Evolutionary conservation across 176 grass and related monocot genomes (phyloP).

Genomic region (Themeda triandra): DNA sequence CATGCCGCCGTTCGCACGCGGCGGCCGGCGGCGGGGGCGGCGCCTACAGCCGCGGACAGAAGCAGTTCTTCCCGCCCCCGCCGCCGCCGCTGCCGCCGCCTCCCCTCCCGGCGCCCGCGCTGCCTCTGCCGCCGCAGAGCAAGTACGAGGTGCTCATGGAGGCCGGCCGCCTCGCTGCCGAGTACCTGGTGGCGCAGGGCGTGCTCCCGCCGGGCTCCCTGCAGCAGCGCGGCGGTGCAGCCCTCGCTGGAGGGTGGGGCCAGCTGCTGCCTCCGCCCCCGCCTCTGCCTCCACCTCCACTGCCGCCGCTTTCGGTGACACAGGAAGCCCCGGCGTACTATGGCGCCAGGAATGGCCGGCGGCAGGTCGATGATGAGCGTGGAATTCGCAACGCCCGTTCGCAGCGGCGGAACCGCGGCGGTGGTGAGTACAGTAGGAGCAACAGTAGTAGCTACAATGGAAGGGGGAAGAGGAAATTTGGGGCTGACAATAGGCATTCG

Average conservation of each 20-base stretch:
- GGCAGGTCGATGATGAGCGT: conserved; percentile 54
- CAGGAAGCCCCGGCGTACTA: conserved; percentile 23
- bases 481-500: conserved; percentile 44
- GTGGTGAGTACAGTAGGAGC: conserved; percentile 15
- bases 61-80: conserved; percentile 37
- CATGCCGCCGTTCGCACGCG: conserved; percentile 42
- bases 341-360: conserved; percentile 25
- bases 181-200: conserved; percentile 83
- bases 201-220: conserved; percentile 61
- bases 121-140: not conserved
- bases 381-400: conserved; percentile 21
- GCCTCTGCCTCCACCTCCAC: not conserved
- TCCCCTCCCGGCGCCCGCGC: not conserved
- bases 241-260: conserved; percentile 2
- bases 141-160: conserved; percentile 86
- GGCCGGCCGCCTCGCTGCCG: conserved; percentile 84
- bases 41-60: conserved; percentile 20
- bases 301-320: not conserved
- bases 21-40: conserved; percentile 45
- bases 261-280: conserved; percentile 27
- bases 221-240: conserved; percentile 27
- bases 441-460: conserved; percentile 45
- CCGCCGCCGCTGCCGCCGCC: not conserved
- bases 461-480: conserved; percentile 59
- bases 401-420: not conserved